Percentiles rank a stretch among this genome's conserved stretches.
Evolutionary conservation across 31 red algal species (phyloP).

Genomic region (Porphyra umbilicalis): DNA sequence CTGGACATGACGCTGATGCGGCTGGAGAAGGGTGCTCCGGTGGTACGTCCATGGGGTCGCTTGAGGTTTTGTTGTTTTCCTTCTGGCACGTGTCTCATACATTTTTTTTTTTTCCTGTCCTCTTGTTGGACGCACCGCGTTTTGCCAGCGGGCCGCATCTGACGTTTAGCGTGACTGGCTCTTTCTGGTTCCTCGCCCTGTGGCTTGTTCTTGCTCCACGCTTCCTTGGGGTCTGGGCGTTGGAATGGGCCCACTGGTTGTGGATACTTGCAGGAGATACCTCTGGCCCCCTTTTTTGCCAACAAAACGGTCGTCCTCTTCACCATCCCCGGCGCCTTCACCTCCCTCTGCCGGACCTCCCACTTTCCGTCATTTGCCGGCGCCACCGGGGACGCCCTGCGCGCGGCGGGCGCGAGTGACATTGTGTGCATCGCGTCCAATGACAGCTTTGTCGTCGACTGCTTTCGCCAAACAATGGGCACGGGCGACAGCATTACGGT

Average conservation of each 20-base stretch:
- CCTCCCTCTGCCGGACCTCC: conserved; percentile 54
- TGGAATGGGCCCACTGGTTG: too few relatives aligned
- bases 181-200: too few relatives aligned
- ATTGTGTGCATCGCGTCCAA: conserved; percentile 72
- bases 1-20: conserved; percentile 40
- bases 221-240: too few relatives aligned
- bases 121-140: too few relatives aligned
- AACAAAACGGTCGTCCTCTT: conserved; percentile 75
- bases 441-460: conserved; percentile 82
- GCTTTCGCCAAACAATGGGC: conserved; percentile 40
- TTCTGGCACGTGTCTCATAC: too few relatives aligned
- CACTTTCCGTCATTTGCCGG: conserved; percentile 67
- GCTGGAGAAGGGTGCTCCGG: conserved; percentile 36
- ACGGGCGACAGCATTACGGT: conserved; percentile 40
- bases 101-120: too few relatives aligned
- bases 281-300: conserved; percentile 27
- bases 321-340: conserved; percentile 83
- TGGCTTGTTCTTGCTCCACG: too few relatives aligned
- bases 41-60: too few relatives aligned
- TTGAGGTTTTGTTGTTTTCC: too few relatives aligned
- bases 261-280: too few relatives aligned
- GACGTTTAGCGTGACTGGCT: too few relatives aligned
- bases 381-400: conserved; percentile 45
- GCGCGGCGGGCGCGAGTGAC: conserved; percentile 46
- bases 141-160: too few relatives aligned